Percentiles rank a stretch among this genome's conserved stretches.
These are phyloP conservation scores for Zygoascus ofunaensis DNA, from an alignment of 805 yeast genomes.

Conservation along the genomic window DNA sequence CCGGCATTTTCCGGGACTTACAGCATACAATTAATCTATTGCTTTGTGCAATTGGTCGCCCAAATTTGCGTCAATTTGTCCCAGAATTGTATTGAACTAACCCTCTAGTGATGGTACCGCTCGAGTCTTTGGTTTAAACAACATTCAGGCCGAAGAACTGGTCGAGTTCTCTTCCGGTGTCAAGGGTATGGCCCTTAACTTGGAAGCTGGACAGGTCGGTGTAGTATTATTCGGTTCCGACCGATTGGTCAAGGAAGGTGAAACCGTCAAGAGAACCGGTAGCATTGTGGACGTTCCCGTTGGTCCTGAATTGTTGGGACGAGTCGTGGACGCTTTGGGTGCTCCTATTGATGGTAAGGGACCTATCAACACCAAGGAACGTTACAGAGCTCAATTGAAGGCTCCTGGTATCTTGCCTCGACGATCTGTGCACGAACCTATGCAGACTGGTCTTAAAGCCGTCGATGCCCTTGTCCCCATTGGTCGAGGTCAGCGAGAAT, in stretches of 20 bases:
- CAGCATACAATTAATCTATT: too few relatives aligned
- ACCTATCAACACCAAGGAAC: constrained; percentile 77
- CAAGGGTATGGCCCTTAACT: constrained; percentile 99
- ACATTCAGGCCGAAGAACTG: constrained; percentile 99
- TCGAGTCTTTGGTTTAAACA: constrained; percentile 98
- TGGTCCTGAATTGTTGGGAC: constrained; percentile 96
- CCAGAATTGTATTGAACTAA: too few relatives aligned
- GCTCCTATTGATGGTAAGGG: constrained; percentile 99
- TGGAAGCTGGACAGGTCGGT: constrained; percentile 99
- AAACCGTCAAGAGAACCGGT: constrained; percentile 99
- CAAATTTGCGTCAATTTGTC: too few relatives aligned
- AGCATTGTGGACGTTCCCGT: constrained; percentile 98
- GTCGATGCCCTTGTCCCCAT: constrained; percentile 98
- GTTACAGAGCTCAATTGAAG: constrained; percentile 95
- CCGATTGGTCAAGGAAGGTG: constrained; percentile 97
- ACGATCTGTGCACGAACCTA: constrained; percentile 96
- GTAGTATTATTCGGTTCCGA: constrained; percentile 99
- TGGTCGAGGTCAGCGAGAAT: constrained; percentile 99
- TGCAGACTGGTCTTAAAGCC: constrained; percentile 99
- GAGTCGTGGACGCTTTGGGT: constrained; percentile 99
- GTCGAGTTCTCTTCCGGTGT: constrained; percentile 99
- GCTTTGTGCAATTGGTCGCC: too few relatives aligned
- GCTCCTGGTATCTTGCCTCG: constrained; percentile 99
- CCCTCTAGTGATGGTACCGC: constrained; percentile 98
- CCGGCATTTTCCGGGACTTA: too few relatives aligned